phyloP scores from a whole-genome alignment of 306 rosid species.

The Prunus salicina region DNA sequence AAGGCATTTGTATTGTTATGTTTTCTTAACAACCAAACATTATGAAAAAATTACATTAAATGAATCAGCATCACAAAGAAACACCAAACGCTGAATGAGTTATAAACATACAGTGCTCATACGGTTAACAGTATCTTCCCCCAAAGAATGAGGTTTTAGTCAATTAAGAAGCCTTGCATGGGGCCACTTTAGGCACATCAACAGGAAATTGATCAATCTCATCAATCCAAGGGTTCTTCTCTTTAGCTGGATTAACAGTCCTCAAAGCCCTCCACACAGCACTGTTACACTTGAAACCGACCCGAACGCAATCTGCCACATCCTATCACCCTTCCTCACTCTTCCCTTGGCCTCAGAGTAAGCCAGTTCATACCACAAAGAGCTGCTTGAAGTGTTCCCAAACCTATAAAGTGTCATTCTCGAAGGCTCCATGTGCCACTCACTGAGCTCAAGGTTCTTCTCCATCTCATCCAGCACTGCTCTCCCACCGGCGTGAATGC shows the following conservation, averaged over 20 bases:
- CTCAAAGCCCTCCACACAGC: slow-evolving; percentile 79
- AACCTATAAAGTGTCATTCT: slow-evolving; percentile 81
- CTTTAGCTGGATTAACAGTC: slow-evolving; percentile 58
- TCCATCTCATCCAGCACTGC: slow-evolving; percentile 77
- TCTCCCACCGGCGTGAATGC: slow-evolving; percentile 85
- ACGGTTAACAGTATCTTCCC: not conserved
- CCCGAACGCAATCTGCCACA: slow-evolving; percentile 96
- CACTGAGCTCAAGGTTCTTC: slow-evolving; percentile 68
- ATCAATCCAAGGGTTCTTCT: slow-evolving; percentile 78
- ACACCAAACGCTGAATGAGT: not conserved
- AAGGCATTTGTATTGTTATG: not conserved
- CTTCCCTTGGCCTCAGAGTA: slow-evolving; percentile 81
- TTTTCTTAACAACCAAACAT: not conserved
- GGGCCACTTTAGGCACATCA: slow-evolving; percentile 53
- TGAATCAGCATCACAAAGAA: not conserved
- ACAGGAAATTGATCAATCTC: slow-evolving; percentile 86
- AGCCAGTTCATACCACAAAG: slow-evolving; percentile 88
- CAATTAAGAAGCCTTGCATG: slow-evolving; percentile 26
- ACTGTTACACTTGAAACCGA: slow-evolving; percentile 92
- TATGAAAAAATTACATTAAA: not conserved
- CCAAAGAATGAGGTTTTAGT: not conserved
- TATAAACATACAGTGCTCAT: not conserved
- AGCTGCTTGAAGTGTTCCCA: slow-evolving; percentile 90
- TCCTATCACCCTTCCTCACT: slow-evolving; percentile 64
- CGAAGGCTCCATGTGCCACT: slow-evolving; percentile 94